Evolutionary conservation across 441 rosid genomes (phyloP).

Genomic region (Rhodomyrtus psidioides): DNA sequence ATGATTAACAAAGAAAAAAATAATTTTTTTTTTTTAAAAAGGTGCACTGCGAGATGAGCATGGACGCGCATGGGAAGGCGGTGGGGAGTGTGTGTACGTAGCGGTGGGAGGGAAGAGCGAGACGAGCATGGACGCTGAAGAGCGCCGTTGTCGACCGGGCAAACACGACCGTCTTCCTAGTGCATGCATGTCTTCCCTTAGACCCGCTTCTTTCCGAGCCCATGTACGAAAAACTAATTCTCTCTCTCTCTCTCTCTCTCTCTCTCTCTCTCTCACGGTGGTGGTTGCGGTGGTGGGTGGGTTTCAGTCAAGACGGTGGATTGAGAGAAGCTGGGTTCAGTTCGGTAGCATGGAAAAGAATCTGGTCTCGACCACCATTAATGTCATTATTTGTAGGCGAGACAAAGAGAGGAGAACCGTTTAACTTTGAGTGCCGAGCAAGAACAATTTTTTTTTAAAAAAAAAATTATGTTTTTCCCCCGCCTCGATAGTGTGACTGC

Average conservation of each 20-base stretch:
- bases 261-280: not conserved
- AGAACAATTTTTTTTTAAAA: too few relatives aligned
- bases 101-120: conserved; percentile 32
- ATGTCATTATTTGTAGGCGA: not conserved
- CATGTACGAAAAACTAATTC: conserved; percentile 38
- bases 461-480: too few relatives aligned
- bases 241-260: not conserved
- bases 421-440: too few relatives aligned
- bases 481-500: too few relatives aligned
- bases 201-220: conserved; percentile 60
- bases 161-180: conserved; percentile 39
- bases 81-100: not conserved
- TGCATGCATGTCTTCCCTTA: conserved; percentile 72
- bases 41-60: too few relatives aligned
- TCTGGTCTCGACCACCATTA: not conserved
- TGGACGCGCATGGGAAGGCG: not conserved
- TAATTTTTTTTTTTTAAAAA: too few relatives aligned
- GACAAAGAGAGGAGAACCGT: not conserved
- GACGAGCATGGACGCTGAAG: conserved; percentile 57
- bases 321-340: not conserved
- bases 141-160: conserved; percentile 20
- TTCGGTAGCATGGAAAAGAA: not conserved
- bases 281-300: not conserved
- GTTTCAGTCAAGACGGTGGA: not conserved
- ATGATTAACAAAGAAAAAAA: too few relatives aligned